Evolutionary conservation across 2,329 filamentous ascomycete genomes (phyloP), one percentile per base, ranked within the genome.

Genomic region (Claviceps sp.): DNA sequence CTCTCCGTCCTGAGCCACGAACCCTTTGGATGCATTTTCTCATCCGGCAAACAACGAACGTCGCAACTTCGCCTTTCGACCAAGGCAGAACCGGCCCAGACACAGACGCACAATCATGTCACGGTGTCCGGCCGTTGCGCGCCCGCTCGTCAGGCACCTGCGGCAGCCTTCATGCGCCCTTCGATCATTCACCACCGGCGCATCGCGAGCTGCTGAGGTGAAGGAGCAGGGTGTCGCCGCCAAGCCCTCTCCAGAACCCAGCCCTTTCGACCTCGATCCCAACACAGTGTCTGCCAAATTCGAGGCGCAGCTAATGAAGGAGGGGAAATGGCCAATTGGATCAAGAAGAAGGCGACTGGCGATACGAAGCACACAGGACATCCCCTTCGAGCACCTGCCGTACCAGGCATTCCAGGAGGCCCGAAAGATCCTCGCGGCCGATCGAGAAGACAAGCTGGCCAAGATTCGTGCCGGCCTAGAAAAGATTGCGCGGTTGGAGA

Each of bases 401-500:
- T 98, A 94, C 72, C 91, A 97, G 76, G 93, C 88, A 70, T 98
- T 97, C 73, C 93, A 98, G 70, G 90, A 96, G 72, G 93, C 93
- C 42, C 81, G 90, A 56, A 87, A 89, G 65, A 70, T 97, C 48
- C 73, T 98, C 52, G 76, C 82, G 50, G 80, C 79, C 51, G 93
- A 98, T 66, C 81, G 91, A 42, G 74, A 82, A 58, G 79, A 91
- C 69, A 97, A 95, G 72, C 61, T 97, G 49, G 72, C 76, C 55
- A 74, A 83, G 62, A 91, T 98, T 53, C 71, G 79, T 49, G 74
- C 69, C 30, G 81, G 88, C 67, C 70, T 82, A 49, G 75, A 75
- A 54, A 81, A 84, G 66, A 85, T 98, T 63, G 77, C 79, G 52
- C 74, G 76, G 54, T 67, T 94, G 46, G 74, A 84, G 66, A 77